A percentile compares a stretch with the other conserved stretches of the same genome.
Conservation (phyloP, 345 rosid genomes). For the Conringia planisiliqua region DNA sequence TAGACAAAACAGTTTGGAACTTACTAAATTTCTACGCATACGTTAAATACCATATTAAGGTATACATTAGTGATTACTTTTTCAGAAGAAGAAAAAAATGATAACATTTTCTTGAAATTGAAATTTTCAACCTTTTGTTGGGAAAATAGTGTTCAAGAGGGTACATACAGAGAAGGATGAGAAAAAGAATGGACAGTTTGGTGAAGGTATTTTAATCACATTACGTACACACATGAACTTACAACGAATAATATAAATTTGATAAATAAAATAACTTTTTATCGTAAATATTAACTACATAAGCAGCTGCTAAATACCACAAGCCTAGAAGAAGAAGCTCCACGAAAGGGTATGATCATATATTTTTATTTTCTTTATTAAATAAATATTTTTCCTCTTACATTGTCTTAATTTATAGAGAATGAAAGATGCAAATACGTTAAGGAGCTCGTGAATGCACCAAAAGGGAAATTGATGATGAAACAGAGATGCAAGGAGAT, state of each 20-base stretch:
- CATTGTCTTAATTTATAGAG: slow-evolving; percentile 24
- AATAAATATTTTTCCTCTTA: not conserved
- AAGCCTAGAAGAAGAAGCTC: slow-evolving; percentile 38
- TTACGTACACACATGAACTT: not conserved
- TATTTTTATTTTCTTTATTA: not conserved
- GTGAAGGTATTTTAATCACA: slow-evolving; percentile 57
- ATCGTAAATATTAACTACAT: slow-evolving; percentile 1
- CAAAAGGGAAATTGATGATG: slow-evolving; percentile 38
- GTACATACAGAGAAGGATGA: slow-evolving; percentile 83
- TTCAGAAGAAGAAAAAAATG: not conserved
- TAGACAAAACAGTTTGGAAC: slow-evolving; percentile 81
- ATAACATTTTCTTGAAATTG: not conserved
- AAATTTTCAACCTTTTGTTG: not conserved
- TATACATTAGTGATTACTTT: slow-evolving; percentile 16
- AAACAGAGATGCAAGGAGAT: slow-evolving; percentile 48
- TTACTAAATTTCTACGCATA: slow-evolving; percentile 74
- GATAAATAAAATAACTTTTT: not conserved
- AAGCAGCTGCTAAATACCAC: slow-evolving; percentile 54
- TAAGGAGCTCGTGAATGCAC: slow-evolving; percentile 36
- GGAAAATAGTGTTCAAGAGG: slow-evolving; percentile 69
- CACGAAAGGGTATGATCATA: slow-evolving; percentile 22
- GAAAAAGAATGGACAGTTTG: slow-evolving; percentile 61
- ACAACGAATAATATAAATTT: not conserved
- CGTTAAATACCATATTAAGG: slow-evolving; percentile 83
- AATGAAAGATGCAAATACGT: slow-evolving; percentile 39